Conservation (phyloP, 441 rosid species). For the Populus hybrid region DNA sequence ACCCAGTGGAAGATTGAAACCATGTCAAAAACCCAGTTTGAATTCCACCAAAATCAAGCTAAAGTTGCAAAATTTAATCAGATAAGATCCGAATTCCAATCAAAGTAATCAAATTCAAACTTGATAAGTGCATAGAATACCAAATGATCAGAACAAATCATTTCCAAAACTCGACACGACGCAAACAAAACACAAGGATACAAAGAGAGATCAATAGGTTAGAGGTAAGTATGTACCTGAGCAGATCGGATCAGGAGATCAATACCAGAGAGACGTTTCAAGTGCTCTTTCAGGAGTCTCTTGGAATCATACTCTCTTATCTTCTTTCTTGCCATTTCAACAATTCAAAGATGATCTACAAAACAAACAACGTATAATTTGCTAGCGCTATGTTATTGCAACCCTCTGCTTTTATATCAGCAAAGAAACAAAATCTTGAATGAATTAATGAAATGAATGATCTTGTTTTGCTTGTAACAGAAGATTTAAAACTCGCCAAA, state of each 20-base stretch:
- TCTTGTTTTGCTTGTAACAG: conserved; percentile 1
- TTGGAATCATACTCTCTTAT: conserved; percentile 94
- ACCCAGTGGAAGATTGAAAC: not conserved
- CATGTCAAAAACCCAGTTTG: not conserved
- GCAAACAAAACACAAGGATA: not conserved
- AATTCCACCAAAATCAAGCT: not conserved
- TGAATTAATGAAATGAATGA: not conserved
- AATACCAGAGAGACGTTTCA: conserved; percentile 65
- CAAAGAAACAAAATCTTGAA: not conserved
- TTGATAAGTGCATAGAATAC: not conserved
- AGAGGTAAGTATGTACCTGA: conserved; percentile 40
- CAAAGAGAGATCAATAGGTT: not conserved
- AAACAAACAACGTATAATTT: not conserved
- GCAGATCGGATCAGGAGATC: conserved; percentile 76
- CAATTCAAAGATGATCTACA: not conserved
- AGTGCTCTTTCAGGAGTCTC: conserved; percentile 74
- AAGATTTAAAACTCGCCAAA: conserved; percentile 11
- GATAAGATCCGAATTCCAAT: not conserved
- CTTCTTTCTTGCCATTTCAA: conserved; percentile 86
- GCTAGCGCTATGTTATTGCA: not conserved
- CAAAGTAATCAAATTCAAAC: not conserved
- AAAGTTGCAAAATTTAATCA: not conserved
- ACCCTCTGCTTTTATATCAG: not conserved
- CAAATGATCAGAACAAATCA: not conserved
- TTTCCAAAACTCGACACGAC: not conserved